Base-by-base conservation (phyloP, 2,329 filamentous ascomycete genomes). In the Colletotrichum incanum region DNA sequence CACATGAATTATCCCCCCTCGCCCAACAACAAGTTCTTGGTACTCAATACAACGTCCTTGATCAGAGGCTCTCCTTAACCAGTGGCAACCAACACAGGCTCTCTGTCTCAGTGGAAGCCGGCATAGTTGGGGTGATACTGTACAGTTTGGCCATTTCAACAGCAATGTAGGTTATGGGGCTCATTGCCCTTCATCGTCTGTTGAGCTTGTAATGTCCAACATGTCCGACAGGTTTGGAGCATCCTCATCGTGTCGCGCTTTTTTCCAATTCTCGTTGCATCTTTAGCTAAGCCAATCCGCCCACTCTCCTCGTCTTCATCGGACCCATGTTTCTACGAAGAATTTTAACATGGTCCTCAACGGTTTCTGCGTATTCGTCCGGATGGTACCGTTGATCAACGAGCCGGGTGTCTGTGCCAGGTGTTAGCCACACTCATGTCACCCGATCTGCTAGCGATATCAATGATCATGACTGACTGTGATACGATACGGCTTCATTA, bases 291-390 rank as follows among this genome's bases (percentile, higher is more conserved):
- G 50, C 41, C 14, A 65, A 20, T n/a, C 50, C 60, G 31, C 23
- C 39, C 31, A 43, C 43, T 50, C 41, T 20, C 23, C 23, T 37
- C 60, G 41, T 65, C 23, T 56, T 37, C 20, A 56, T 49, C 8
- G 60, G 60, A 2, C 66, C 66, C 18, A 43, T 56, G 9, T 23
- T 39, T 55, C 60, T 45, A n/a, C 47, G 41, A 9, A 54, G 50
- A 26, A 23, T 49, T 49, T 68, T 65, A 6, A 56, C 50, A 64
- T 65, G 41, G 6, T 68, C 39, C 14, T 43, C 26, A 11, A 50
- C 23, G 41, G 31, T 56, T 39, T 39, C 12, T 5, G 39, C 34
- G 39, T 58, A 68, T 1, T 20, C 23, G 18, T 50, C 34, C 7
- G 26, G 12, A 6, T 31, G 62, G 18, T 50, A 26, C 9, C 12